Conservation (phyloP, 805 yeast genomes). For the Candida ovalis region DNA sequence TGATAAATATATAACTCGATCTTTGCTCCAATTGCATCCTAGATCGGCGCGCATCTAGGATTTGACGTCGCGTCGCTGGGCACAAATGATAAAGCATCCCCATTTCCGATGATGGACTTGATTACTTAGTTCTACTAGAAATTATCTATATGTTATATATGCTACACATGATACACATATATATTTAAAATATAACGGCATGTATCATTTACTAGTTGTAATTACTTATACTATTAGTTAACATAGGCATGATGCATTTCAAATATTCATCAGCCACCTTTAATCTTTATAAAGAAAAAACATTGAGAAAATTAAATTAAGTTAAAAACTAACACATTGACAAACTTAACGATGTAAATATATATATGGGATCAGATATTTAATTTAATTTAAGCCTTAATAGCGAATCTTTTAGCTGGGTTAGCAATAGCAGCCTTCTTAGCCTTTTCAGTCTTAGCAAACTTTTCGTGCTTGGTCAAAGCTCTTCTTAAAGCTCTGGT, state of each 20-base stretch:
- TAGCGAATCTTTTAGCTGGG: conserved; percentile 98
- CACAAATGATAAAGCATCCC: too few species aligned
- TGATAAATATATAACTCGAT: not conserved
- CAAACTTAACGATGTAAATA: conserved; percentile 1
- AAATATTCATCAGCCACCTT: not conserved
- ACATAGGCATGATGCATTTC: not conserved
- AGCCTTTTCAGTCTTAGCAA: conserved; percentile 80
- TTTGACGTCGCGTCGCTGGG: not conserved
- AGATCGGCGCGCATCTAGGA: not conserved
- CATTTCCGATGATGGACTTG: too few species aligned
- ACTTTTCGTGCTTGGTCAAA: conserved; percentile 83
- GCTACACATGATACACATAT: too few species aligned
- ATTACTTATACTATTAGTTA: too few species aligned
- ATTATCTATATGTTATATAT: too few species aligned
- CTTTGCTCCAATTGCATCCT: not conserved
- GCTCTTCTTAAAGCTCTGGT: conserved; percentile 99
- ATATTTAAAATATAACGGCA: too few species aligned
- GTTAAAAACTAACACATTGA: not conserved
- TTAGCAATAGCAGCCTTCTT: conserved; percentile 89
- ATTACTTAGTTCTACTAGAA: too few species aligned
- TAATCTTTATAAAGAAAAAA: not conserved
- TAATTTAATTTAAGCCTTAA: conserved; percentile 75
- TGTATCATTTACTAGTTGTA: too few species aligned
- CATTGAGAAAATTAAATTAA: conserved; percentile 1
- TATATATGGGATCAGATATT: not conserved